Base-by-base conservation (phyloP, 257 asterid genomes). In the Cruciata laevipes region DNA sequence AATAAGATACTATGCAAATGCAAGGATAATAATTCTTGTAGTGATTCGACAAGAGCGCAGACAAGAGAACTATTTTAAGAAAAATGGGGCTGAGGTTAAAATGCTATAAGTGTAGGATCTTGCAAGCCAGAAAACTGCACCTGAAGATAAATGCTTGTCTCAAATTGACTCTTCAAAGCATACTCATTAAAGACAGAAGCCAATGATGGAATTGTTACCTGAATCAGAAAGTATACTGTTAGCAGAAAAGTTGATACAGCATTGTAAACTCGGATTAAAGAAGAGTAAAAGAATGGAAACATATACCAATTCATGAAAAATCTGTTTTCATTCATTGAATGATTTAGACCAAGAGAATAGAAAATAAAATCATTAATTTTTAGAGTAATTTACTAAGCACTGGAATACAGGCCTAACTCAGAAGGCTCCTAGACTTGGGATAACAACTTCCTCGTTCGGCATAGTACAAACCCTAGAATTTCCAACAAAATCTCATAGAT, bases 61-160 rank as follows among this genome's bases (percentile, higher is more conserved):
- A 35, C 5, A 17, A 4, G 7, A 0, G 7, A 42, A 8, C 30
- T 20, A 12, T 16, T 0, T 23, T 52, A 52, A 21, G 37, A 53
- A 31, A 5, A 59, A 20, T 59, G 14, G 30, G 38, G 10, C 37
- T 14, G 69, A 21, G 59, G 37, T 4, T 21, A 55, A 17, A 18
- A 31, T 61, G 38, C 16, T 14, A 23, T 25, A 1, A 51, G 11
- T 37, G 62, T 20, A 20, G 30, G 30, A 49, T 44, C 23, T 47
- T 66, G 51, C 51, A 51, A 70, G 14, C 35, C 53, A 70, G 53
- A 51, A 66, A 51, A 51, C 21, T 17, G 76, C 79, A 87, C 98
- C 97, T 93, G 98, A 81, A 85, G 97, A 81, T 94, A 94, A 73
- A 94, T 94, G 86, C 97, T 94, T 21, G 99, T 94, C 74, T 94